Evolutionary conservation across 2,329 filamentous ascomycete genomes (phyloP).

Genomic region (Sclerotinia trifoliorum): DNA sequence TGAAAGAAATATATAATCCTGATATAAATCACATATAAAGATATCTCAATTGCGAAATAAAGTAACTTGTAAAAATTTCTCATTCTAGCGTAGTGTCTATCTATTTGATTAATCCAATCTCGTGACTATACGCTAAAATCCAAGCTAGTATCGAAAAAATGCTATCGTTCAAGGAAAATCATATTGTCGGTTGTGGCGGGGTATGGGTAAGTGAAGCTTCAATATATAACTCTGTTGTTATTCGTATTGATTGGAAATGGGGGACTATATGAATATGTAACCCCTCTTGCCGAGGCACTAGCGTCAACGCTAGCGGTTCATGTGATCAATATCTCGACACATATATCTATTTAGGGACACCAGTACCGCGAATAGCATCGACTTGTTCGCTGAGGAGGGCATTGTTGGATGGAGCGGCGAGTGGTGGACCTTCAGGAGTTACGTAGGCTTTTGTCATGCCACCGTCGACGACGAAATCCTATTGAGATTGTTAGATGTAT

Average conservation of each 20-base stretch:
- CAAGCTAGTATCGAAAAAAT: not conserved
- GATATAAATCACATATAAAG: too few species aligned
- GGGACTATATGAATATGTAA: too few species aligned
- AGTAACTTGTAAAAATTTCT: not conserved
- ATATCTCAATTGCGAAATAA: too few species aligned
- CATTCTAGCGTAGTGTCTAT: not conserved
- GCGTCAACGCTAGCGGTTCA: too few species aligned
- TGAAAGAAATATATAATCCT: too few species aligned
- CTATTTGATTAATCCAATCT: not conserved
- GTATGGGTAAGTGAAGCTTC: too few species aligned
- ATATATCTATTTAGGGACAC: not conserved
- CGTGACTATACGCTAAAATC: not conserved
- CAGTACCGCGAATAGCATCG: constrained; percentile 39
- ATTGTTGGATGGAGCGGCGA: constrained; percentile 52
- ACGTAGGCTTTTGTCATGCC: constrained; percentile 93
- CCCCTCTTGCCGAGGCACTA: too few species aligned
- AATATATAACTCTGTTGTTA: too few species aligned
- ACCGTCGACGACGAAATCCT: constrained; percentile 92
- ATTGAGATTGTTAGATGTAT: not conserved
- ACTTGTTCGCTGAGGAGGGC: constrained; percentile 39
- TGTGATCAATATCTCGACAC: too few species aligned
- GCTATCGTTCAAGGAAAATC: not conserved
- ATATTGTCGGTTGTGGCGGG: too few species aligned
- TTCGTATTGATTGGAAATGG: too few species aligned
- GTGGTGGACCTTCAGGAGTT: constrained; percentile 60